Evolutionary conservation across 225 moss, liverwort and hornwort species (phyloP).

Genomic region (Rhytidiadelphus loreus): DNA sequence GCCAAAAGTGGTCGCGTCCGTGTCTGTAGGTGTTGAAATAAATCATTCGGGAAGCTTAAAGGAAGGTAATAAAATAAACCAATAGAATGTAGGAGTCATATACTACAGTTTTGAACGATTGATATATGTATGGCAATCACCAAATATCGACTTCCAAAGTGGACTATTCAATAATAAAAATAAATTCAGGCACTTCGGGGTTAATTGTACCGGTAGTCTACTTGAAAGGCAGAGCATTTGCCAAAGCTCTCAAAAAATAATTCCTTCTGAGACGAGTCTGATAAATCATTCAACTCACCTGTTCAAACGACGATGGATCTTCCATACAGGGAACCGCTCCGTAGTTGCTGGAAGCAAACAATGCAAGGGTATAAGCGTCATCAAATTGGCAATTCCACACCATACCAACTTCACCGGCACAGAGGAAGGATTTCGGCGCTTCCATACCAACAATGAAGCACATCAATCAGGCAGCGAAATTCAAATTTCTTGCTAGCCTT

Average conservation of each 20-base stretch:
- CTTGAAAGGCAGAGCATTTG: background rate
- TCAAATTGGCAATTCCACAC: background rate
- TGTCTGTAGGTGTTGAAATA: background rate
- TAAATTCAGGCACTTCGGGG: background rate
- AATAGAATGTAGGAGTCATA: background rate
- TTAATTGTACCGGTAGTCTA: background rate
- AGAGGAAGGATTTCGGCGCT: background rate
- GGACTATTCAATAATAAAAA: background rate
- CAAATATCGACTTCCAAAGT: background rate
- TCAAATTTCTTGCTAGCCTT: background rate
- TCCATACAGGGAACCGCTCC: slow-evolving; percentile 56
- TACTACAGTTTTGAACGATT: background rate
- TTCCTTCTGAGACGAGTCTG: background rate
- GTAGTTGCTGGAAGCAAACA: slow-evolving; percentile 29
- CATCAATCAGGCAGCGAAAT: background rate
- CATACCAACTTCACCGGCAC: background rate
- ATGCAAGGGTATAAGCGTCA: background rate
- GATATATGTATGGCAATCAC: background rate
- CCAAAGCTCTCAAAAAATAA: background rate
- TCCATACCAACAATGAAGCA: slow-evolving; percentile 7
- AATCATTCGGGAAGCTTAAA: background rate
- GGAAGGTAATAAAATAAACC: background rate
- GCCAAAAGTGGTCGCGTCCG: too few relatives aligned
- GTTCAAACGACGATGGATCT: slow-evolving; percentile 81
- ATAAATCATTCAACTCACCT: slow-evolving; percentile 5